Evolutionary conservation across 257 asterid genomes (phyloP).

Genomic region (Solanum clarkiae): DNA sequence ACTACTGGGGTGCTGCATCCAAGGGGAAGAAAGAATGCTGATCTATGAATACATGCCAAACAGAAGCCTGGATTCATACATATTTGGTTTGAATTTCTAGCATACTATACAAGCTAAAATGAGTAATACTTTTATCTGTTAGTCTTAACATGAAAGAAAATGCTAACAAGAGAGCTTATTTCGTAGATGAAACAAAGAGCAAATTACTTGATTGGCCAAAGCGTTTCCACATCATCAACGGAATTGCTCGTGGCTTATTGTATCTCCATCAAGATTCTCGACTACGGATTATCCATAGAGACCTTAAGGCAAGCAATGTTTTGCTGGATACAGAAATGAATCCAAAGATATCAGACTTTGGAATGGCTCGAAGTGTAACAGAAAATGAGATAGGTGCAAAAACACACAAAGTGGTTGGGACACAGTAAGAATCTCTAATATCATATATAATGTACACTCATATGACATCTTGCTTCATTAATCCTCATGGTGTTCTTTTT

Average conservation of each 20-base stretch:
- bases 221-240: slow-evolving; percentile 10
- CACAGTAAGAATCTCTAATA: slow-evolving; percentile 7
- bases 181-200: slow-evolving; percentile 7
- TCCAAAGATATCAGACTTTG: slow-evolving; percentile 25
- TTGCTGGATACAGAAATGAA: slow-evolving; percentile 18
- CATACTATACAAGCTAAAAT: neutral
- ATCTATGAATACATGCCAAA: neutral
- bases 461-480: neutral
- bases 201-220: slow-evolving; percentile 14
- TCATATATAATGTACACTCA: neutral
- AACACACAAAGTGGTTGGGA: slow-evolving; percentile 17
- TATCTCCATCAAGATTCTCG: slow-evolving; percentile 31
- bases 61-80: neutral
- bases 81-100: neutral
- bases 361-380: slow-evolving; percentile 14
- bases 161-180: neutral
- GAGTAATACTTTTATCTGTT: neutral
- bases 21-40: neutral
- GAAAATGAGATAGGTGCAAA: slow-evolving; percentile 23
- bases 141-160: neutral
- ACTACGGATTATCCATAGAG: slow-evolving; percentile 20
- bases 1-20: neutral
- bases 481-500: neutral
- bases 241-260: slow-evolving; percentile 22
- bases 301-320: slow-evolving; percentile 24